Conservation (phyloP, 257 asterid genomes). For the Przewalskia tangutica region DNA sequence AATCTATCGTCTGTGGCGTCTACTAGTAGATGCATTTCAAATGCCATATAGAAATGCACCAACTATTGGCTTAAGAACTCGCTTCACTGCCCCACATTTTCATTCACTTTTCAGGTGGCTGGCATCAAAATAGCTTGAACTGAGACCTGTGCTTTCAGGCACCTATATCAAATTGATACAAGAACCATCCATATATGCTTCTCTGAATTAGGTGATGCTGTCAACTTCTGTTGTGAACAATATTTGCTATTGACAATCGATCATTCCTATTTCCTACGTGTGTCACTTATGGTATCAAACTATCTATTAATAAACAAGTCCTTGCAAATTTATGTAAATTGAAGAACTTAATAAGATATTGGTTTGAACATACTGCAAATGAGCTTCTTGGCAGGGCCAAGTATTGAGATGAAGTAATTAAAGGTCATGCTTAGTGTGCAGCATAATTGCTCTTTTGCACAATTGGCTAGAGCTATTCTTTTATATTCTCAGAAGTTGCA, state of each 20-base stretch:
- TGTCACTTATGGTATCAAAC: neutral
- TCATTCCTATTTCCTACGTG: neutral
- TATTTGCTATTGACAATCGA: neutral
- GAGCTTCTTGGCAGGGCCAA: neutral
- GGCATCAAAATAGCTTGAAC: neutral
- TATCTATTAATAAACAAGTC: neutral
- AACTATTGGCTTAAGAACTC: neutral
- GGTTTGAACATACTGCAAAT: neutral
- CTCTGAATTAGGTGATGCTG: neutral
- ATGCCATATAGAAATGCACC: neutral
- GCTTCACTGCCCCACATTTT: neutral
- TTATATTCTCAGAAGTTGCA: neutral
- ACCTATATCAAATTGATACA: too few relatives aligned
- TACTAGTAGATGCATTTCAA: neutral
- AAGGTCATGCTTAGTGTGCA: neutral
- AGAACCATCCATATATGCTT: neutral
- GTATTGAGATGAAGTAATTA: neutral
- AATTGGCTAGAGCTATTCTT: neutral
- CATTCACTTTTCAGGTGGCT: neutral
- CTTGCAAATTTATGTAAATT: neutral
- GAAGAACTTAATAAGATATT: neutral
- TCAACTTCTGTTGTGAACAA: neutral
- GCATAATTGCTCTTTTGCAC: neutral
- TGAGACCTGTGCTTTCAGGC: too few relatives aligned
- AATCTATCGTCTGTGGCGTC: neutral